Evolutionary conservation across 768 basidiomycete species (phyloP).

Genomic region (Nidularia pulvinata): DNA sequence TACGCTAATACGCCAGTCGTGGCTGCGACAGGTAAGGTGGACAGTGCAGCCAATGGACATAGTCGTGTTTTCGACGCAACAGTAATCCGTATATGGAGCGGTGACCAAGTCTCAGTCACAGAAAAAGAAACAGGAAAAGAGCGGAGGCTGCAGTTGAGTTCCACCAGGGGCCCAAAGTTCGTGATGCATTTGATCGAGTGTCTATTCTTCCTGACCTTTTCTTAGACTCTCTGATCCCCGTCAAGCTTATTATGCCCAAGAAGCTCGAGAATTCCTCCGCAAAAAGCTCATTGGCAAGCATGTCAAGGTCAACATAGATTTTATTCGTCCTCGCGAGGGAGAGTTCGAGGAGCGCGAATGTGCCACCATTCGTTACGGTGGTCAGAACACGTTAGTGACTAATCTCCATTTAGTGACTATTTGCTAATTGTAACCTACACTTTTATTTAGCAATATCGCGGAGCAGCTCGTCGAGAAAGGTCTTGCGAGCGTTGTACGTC

Average conservation of each 20-base stretch:
- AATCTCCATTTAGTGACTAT: background rate
- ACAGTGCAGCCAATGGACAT: conserved; percentile 38
- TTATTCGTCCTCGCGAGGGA: conserved; percentile 88
- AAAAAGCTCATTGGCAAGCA: conserved; percentile 92
- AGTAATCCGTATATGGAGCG: conserved; percentile 89
- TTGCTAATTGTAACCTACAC: background rate
- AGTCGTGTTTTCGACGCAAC: conserved; percentile 72
- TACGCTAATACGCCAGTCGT: conserved; percentile 65
- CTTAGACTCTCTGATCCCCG: conserved; percentile 80
- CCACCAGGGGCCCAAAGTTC: conserved; percentile 84
- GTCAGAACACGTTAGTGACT: conserved; percentile 68
- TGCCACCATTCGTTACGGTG: conserved; percentile 85
- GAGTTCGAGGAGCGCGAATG: conserved; percentile 95
- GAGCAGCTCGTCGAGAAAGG: conserved; percentile 96
- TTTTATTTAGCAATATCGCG: conserved; percentile 71
- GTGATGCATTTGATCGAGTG: background rate
- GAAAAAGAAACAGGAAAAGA: conserved; percentile 77
- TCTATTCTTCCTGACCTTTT: background rate
- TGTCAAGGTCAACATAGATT: conserved; percentile 85
- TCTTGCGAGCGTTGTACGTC: conserved; percentile 85
- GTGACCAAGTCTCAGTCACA: conserved; percentile 84
- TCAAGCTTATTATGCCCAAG: conserved; percentile 85
- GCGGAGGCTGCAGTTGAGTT: conserved; percentile 84
- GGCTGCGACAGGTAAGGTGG: conserved; percentile 42
- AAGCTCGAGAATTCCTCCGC: conserved; percentile 91